A percentile compares a stretch with the other conserved stretches of the same genome.
These are phyloP conservation scores for Physcomitrium patens DNA, from an alignment of 225 moss, liverwort and hornwort species.

Conservation along the genomic window DNA sequence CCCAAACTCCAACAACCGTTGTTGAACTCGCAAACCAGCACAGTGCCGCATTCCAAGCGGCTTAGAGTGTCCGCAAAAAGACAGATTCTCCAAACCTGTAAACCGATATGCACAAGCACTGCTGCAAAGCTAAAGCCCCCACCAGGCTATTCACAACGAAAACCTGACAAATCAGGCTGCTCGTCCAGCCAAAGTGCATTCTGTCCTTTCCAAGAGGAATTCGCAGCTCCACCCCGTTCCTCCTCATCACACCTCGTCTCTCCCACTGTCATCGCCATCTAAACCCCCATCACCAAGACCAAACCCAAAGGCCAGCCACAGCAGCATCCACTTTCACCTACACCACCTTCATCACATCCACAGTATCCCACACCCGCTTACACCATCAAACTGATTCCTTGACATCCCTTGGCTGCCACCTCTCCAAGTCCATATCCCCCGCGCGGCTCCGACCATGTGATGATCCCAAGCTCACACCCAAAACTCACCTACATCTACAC, in stretches of 20 bases:
- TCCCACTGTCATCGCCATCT: slow-evolving; percentile 10
- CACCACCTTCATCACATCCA: slow-evolving; percentile 6
- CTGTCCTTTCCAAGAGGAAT: not conserved
- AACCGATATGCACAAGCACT: slow-evolving; percentile 14
- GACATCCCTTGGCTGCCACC: not conserved
- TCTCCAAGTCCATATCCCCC: not conserved
- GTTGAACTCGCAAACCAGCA: not conserved
- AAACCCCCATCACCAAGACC: slow-evolving; percentile 5
- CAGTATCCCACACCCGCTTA: not conserved
- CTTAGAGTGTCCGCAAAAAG: not conserved
- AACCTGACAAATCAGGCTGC: not conserved
- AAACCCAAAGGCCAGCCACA: not conserved
- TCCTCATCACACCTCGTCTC: not conserved
- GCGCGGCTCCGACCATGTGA: not conserved
- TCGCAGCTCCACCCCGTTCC: not conserved
- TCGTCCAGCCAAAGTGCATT: not conserved
- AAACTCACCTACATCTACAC: not conserved
- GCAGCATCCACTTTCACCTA: not conserved
- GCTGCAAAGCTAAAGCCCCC: not conserved
- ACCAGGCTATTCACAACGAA: not conserved
- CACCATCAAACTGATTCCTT: not conserved
- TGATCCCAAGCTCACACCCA: not conserved
- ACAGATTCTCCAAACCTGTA: not conserved
- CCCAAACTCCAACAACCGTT: not conserved
- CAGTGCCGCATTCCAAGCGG: not conserved